Evolutionary conservation across 176 grass and related monocot genomes (phyloP).

Genomic region (Carex pumila): DNA sequence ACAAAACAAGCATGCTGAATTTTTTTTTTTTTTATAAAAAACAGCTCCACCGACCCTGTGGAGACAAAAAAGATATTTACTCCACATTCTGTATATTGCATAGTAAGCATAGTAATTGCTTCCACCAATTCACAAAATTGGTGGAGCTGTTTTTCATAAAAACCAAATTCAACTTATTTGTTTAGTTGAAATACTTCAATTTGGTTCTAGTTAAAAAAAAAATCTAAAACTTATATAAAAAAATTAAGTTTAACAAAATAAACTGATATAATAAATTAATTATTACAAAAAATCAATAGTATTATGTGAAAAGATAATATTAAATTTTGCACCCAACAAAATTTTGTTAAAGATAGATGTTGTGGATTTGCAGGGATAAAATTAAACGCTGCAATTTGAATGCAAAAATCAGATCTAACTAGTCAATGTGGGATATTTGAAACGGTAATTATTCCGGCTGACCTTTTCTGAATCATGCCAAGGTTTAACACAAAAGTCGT

Average conservation of each 20-base stretch:
- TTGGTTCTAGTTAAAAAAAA: no score
- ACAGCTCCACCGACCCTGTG: no score
- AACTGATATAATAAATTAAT: neutral
- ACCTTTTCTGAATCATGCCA: neutral
- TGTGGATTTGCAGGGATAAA: neutral
- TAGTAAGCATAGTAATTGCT: no score
- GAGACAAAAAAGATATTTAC: no score
- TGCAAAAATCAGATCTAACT: neutral
- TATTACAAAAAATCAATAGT: neutral
- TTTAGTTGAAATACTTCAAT: no score
- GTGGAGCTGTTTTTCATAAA: no score
- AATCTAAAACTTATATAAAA: no score
- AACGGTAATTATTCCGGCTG: neutral
- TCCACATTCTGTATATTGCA: no score
- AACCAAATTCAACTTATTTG: no score
- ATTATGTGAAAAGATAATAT: neutral
- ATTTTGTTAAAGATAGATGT: neutral
- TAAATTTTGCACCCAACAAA: neutral
- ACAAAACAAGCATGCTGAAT: no score
- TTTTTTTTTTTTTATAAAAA: no score
- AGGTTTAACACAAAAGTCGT: neutral
- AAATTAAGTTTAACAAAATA: neutral
- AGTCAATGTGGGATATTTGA: neutral
- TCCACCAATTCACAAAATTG: no score
- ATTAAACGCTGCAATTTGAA: neutral